Evolutionary conservation across 345 rosid species (phyloP).

Genomic region (Rhizophora apiculata): DNA sequence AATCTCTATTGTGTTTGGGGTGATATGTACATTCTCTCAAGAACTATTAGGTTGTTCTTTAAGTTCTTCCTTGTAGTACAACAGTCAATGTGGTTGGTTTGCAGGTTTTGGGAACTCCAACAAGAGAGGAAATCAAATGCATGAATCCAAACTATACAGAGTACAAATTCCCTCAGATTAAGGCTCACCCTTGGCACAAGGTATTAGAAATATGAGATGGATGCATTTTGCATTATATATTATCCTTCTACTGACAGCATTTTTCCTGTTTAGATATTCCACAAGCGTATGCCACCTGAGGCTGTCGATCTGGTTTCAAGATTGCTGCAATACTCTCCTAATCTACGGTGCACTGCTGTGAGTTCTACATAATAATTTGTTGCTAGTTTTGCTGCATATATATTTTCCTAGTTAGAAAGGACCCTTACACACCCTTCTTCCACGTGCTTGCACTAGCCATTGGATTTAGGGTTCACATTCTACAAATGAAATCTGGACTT

Average conservation of each 20-base stretch:
- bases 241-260: background rate
- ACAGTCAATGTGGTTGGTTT: constrained; percentile 4
- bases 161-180: constrained; percentile 94
- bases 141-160: constrained; percentile 98
- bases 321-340: constrained; percentile 93
- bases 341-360: constrained; percentile 80
- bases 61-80: constrained; percentile 9
- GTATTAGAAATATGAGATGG: constrained; percentile 31
- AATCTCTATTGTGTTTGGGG: background rate
- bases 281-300: constrained; percentile 95
- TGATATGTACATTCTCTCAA: background rate
- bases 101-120: constrained; percentile 95
- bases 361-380: constrained; percentile 27
- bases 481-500: background rate
- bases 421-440: no score
- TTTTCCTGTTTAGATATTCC: constrained; percentile 59
- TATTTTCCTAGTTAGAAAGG: background rate
- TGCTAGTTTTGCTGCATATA: background rate
- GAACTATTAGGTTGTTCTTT: background rate
- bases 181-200: constrained; percentile 99
- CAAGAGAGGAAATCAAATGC: constrained; percentile 97
- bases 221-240: background rate
- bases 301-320: constrained; percentile 98
- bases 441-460: no score
- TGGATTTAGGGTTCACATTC: no score